A percentile compares a stretch with the other conserved stretches of the same genome.
Evolutionary conservation across 176 grass and related monocot species (phyloP).

Genomic region (Carex scoparia): DNA sequence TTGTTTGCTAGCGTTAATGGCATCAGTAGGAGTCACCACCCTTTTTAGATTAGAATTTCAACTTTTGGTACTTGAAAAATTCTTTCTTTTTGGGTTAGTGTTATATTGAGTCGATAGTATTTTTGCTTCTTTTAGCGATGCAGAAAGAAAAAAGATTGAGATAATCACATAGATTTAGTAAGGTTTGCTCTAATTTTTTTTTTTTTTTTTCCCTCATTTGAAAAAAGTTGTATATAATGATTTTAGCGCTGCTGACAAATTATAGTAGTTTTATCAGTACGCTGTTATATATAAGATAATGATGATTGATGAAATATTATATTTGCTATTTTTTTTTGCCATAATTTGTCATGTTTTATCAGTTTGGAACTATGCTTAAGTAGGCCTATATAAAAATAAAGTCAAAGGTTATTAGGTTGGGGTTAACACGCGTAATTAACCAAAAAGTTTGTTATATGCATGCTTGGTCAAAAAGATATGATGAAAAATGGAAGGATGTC

Average conservation of each 20-base stretch:
- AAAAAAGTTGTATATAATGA: neutral
- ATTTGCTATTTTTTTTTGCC: neutral
- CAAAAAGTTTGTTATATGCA: neutral
- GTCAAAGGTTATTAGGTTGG: neutral
- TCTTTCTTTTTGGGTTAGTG: conserved; percentile 10
- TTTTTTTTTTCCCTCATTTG: neutral
- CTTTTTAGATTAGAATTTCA: conserved; percentile 32
- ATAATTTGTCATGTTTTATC: neutral
- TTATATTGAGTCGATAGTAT: conserved; percentile 1
- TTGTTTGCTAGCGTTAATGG: conserved; percentile 80
- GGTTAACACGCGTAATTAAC: conserved; percentile 10
- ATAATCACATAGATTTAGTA: conserved; percentile 12
- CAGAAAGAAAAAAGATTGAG: neutral
- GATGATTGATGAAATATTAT: neutral
- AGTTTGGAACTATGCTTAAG: neutral
- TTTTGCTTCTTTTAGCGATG: neutral
- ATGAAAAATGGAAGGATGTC: conserved; percentile 4
- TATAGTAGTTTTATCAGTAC: conserved; percentile 7
- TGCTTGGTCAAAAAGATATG: conserved; percentile 10
- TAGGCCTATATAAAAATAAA: conserved; percentile 8
- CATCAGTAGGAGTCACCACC: conserved; percentile 53
- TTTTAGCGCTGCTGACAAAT: neutral
- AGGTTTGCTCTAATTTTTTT: neutral
- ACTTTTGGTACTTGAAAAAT: conserved; percentile 7
- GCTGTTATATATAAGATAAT: neutral